phyloP scores from a whole-genome alignment of 2,329 filamentous ascomycete species.

The Pyrenophora seminiperda region DNA sequence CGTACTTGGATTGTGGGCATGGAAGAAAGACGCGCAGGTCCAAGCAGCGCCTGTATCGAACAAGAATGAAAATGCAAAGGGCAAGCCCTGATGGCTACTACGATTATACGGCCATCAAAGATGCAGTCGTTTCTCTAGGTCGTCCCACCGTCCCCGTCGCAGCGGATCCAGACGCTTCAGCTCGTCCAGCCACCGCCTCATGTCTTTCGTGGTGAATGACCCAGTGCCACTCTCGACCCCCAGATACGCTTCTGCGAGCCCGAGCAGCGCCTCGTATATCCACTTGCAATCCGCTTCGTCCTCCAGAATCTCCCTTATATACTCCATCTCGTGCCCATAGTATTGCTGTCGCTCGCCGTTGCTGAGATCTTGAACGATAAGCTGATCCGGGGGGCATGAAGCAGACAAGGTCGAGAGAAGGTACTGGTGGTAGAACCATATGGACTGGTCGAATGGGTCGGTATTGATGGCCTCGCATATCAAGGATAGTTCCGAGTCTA shows the following conservation, averaged over 20 bases:
- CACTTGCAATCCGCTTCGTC: constrained; percentile 78
- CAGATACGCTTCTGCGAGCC: constrained; percentile 70
- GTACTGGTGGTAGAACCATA: constrained; percentile 97
- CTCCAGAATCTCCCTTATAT: constrained; percentile 70
- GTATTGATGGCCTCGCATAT: constrained; percentile 81
- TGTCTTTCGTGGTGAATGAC: constrained; percentile 51
- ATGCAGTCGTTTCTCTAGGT: constrained; percentile 62
- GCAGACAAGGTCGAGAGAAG: constrained; percentile 69
- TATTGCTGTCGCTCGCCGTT: constrained; percentile 67
- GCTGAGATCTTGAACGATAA: constrained; percentile 69
- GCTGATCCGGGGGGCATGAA: constrained; percentile 56
- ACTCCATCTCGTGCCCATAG: constrained; percentile 72
- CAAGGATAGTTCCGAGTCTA: constrained; percentile 77
- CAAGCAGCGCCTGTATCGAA: constrained; percentile 62
- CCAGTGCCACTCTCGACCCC: constrained; percentile 52
- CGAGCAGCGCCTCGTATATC: constrained; percentile 85
- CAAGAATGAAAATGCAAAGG: constrained; percentile 63
- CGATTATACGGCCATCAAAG: constrained; percentile 32
- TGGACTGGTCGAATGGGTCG: constrained; percentile 90
- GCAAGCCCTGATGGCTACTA: constrained; percentile 57
- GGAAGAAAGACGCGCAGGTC: constrained; percentile 38
- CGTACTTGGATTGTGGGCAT: constrained; percentile 41
- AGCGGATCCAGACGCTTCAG: constrained; percentile 74
- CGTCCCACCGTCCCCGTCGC: constrained; percentile 74
- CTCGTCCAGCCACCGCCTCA: constrained; percentile 62